Base-by-base conservation (phyloP, 495 filamentous ascomycete species). In the Pyronema domesticum region DNA sequence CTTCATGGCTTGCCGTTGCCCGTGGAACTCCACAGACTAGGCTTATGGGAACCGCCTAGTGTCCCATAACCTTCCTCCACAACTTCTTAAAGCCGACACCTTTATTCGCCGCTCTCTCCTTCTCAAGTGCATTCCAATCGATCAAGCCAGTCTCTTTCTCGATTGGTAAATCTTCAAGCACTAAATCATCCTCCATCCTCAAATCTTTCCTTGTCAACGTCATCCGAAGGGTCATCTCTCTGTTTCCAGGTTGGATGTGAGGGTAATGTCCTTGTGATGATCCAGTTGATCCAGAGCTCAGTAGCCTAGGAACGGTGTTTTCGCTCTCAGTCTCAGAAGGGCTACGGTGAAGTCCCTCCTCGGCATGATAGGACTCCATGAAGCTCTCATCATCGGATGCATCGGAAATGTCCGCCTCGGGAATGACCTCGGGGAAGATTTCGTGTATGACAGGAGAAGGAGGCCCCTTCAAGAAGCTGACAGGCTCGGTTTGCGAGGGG, bases 171-270 rank as follows among this genome's bases (percentile, higher is more conserved):
- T 73, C 69, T 35, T 75, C 75, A 30, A 80, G 65, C 9, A 71
- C 72, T 14, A 80, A 64, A 23, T 75, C 76, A 63, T 82, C 85
- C 54, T 78, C 71, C 1, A 77, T 78, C 42, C 85, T 78, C 51
- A 95, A 74, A 63, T 94, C 89, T 0, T 88, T 87, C 47, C 86
- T 75, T 17, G 89, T 95, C 49, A 95, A 75, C 6, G 89, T 95
- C 86, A 95, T 93, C 36, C 85, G 83, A 43, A 95, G 68, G 11
- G 89, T 94, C 89, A 95, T 95, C 67, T 95, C 89, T 14, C 89
- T 79, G 39, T 75, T 81, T 45, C 74, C 75, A 23, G 73, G 71
- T 36, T 73, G 68, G 8, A 70, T 70, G 54, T 80, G 78, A n/a
- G 73, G 69, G 61, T 76, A 79, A 44, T 60, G 63, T n/a, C 17